Conservation (phyloP, 495 filamentous ascomycete genomes). For the Pseudomonodictys pantanalensis region DNA sequence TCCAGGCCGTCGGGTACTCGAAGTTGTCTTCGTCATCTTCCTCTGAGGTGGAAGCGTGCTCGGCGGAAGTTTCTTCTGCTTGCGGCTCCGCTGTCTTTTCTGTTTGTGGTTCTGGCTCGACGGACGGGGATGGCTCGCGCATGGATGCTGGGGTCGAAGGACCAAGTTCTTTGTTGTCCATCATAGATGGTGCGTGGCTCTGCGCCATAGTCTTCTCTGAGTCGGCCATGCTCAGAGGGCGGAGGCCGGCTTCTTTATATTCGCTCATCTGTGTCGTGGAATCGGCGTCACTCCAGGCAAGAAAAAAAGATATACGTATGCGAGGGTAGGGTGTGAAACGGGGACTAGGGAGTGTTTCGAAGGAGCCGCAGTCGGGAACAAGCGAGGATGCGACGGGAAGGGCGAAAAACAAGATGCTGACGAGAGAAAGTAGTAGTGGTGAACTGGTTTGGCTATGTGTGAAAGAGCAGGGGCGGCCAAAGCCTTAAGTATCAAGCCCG, state of each 20-base stretch:
- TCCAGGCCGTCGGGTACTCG: slow-evolving; percentile 51
- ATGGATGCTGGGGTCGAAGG: slow-evolving; percentile 10
- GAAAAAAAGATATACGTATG: no score
- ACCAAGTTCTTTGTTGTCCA: slow-evolving; percentile 22
- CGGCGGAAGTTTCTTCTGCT: background rate
- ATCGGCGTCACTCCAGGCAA: background rate
- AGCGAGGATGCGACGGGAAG: no score
- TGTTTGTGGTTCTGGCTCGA: background rate
- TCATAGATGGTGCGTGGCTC: slow-evolving; percentile 25
- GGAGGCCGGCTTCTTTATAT: slow-evolving; percentile 11
- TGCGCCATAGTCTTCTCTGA: slow-evolving; percentile 22
- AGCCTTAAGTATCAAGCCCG: no score
- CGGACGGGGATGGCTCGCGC: slow-evolving; percentile 1
- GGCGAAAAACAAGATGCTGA: no score
- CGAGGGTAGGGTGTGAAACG: no score
- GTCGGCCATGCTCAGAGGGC: slow-evolving; percentile 25
- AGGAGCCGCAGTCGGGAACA: no score
- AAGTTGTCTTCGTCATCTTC: slow-evolving; percentile 43
- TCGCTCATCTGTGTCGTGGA: slow-evolving; percentile 5
- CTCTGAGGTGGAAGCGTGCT: slow-evolving; percentile 4
- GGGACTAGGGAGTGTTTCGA: no score
- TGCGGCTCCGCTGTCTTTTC: background rate
- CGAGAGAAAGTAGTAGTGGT: no score
- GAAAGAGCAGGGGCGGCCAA: no score
- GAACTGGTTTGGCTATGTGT: no score